Evolutionary conservation across 805 yeast species (phyloP), one percentile per base, ranked within the genome.

Genomic region (Wickerhamomyces rabaulensis): DNA sequence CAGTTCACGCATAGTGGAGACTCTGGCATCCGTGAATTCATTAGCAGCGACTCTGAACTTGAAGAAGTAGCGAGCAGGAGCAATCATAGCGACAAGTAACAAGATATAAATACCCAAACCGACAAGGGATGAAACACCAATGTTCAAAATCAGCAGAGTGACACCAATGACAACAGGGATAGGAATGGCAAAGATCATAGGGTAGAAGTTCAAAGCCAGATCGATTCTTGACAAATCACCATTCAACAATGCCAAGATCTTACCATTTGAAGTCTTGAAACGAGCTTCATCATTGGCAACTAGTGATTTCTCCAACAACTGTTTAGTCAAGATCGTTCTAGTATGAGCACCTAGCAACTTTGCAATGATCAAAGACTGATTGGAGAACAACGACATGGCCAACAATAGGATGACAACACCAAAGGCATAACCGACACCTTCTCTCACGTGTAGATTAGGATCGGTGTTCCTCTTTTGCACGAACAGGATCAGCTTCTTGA

Each of bases 181-280:
- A 1, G 87, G 85, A 53, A 80, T 41, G 5, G 74, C 65, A 45
- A 78, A 46, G 9, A 77, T 52, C 50, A 76, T 69, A 3, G 80
- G 82, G 54, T 78, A 78, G 55, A 80, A 82, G 1, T 75, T 75
- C n/a, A 79, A 55, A 6, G 88, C 87, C 53, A 83, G 72, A 62
- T 86, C 95, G 35, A 89, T 73, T 55, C 95, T 78, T 12, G 88
- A 75, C 33, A 87, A 68, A 62, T 89, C 96, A 2, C 94, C 82
- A 35, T 92, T 86, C 66, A 88, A 73, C 61, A 87, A 67, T 4
- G 90, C 79, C 13, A 94, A 83, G 42, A 89, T 74, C 48, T 74
- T 78, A 40, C 91, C 83, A 20, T 78, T 71, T 1, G 95, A 80
- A 57, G 67, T 85, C 51, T 73, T 68, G 54, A 74, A 75, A 43